Base-by-base conservation (phyloP, 192 early-diverging fungal genomes). In the Phycomyces nitens region DNA sequence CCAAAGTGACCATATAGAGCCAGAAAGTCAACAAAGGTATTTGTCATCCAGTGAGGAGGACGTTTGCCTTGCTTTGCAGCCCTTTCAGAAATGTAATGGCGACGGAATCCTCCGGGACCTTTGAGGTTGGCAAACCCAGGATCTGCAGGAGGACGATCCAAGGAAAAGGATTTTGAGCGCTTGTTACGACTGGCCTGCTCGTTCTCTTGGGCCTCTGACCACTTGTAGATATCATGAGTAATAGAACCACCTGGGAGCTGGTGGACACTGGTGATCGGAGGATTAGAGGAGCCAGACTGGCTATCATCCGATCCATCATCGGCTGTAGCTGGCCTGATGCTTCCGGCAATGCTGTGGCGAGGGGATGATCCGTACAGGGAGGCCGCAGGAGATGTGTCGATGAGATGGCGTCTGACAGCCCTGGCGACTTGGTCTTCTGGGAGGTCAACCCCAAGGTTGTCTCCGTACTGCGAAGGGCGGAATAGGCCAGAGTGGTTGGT, bases 21-120 rank as follows among this genome's bases (percentile, higher is more conserved):
- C 58, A 98, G 81, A 60, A 95, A 96, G 71, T 98, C 96, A 56
- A 98, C 85, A 81, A 96, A 98, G 71, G 92, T 96, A 18, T 85
- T 71, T 1, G 96, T 98, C 63, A 95, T 73, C 26, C 84, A 83
- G 56, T 89, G 90, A 0, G 94, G 90, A 49, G 77, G 77, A n/a
- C 75, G 70, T 14, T 81, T 83, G 16, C 95, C 95, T 60, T 83
- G 79, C 22, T 80, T 74, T 39, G 77, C 76, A 3, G 93, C 93
- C 49, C 88, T 85, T 52, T 84, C 79, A 3, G 82, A 82, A 43
- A 97, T 76, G 80, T 93, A 94, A 73, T 94, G 88, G 14, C 95
- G 84, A 27, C 95, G 81, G 76, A 98, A 94, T 21, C 88, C 89
- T 59, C 95, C 95, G 0, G 95, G 95, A 49, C 87, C 80, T 38